Base-by-base conservation (phyloP, 2,329 filamentous ascomycete species). In the Metarhizium guizhouense region DNA sequence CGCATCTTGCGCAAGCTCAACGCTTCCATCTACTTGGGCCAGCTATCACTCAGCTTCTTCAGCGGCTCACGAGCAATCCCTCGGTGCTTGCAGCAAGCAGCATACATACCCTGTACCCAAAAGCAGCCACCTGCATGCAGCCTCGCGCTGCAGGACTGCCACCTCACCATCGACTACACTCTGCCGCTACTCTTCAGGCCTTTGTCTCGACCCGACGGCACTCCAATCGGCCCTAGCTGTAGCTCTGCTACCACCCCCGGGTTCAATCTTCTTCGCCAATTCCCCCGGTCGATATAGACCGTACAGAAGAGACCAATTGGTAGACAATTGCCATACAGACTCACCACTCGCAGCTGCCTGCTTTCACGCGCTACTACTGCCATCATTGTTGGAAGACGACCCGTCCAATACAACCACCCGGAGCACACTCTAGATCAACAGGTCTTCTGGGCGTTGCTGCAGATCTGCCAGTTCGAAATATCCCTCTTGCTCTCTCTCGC, bases 61-160 rank as follows among this genome's bases (percentile, higher is more conserved):
- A 58, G 53, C 56, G 20, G 40, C 47, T 56, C 54, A 48, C 52
- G 53, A 57, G 53, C 52, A 40, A 48, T 51, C 48, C 42, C 57
- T n/a, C 25, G n/a, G 38, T 36, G 25, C 54, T 47, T 49, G 48
- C 51, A 49, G 47, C 54, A 52, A 34, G 45, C 14, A 40, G 10
- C 32, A 11, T 34, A 34, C 32, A 34, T 34, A 40, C 38, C 47
- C 36, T 32, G 48, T 42, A 50, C 36, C 56, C 54, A 48, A 56
- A 56, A 52, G 42, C 54, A 56, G 57, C 52, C 54, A 54, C 43
- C 49, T 54, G 57, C 57, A 56, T 58, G 51, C 32, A 42, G 48
- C 48, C 51, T 54, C 45, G 32, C 25, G 54, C 29, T 42, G 47
- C 56, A 52, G 47, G 47, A 18, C 54, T 54, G 59, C 59, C 58